Evolutionary conservation across 2,329 filamentous ascomycete species (phyloP), one percentile per base, ranked within the genome.

Genomic region (Aspergillus tamarii): DNA sequence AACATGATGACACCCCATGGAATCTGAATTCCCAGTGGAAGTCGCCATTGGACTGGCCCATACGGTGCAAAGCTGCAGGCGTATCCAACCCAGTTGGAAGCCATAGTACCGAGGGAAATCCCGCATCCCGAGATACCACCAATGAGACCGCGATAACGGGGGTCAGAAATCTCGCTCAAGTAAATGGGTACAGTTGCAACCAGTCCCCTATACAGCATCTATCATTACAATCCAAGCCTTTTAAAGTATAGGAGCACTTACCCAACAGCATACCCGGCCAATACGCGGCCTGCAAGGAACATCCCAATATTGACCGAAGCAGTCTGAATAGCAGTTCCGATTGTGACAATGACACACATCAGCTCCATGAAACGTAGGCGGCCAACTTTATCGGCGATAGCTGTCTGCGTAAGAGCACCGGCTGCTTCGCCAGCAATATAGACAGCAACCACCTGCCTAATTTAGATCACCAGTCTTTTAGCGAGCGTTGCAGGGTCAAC

Each of bases 351-450:
- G 19, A 85, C 67, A 67, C 84, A 86, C 75, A 84, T 81, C 46
- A 85, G 64, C 66, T 84, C 78, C 83, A 85, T 84, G 69, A 86
- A 86, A 1, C 82, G 80, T 50, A 85, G 80, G 11, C 84, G 83
- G 11, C 84, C 84, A 5, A 84, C 80, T 70, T 73, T 80, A 67
- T 88, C 86, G 10, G 81, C 86, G 21, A 87, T 73, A 6, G 81
- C 77, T 3, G 83, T 87, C 68, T 88, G 86, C 0, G 77, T 77
- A 9, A 86, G 64, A 19, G 85, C 84, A 1, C 86, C 86, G 6
- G 84, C 73, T 14, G 84, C 84, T 72, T 88, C 86, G 32, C 86
- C 86, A 7, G 85, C 85, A 64, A 88, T 86, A 68, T 88, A 88
- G 3, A 87, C 82, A 7, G 85, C 80, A 4, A 87, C 85, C 2